phyloP scores from a whole-genome alignment of 768 basidiomycete species.

The Tulasnella sp. region DNA sequence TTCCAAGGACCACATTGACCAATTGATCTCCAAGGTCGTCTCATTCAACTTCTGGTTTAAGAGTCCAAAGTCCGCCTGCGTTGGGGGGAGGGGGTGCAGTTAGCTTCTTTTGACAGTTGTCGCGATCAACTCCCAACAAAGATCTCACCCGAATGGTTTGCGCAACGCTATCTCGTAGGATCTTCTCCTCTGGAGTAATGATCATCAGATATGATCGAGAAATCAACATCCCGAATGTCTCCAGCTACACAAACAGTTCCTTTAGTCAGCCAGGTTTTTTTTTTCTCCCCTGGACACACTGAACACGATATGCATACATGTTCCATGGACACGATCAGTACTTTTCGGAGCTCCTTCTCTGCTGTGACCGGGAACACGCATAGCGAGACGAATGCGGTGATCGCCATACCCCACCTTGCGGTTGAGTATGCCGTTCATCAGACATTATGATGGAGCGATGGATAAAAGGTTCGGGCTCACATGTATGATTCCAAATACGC shows the following conservation, averaged over 20 bases:
- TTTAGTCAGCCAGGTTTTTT: no score
- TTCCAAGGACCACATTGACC: conserved; percentile 22
- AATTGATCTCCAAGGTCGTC: conserved; percentile 26
- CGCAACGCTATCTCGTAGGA: conserved; percentile 21
- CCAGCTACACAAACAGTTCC: conserved; percentile 13
- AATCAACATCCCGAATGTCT: conserved; percentile 16
- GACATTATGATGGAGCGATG: background rate
- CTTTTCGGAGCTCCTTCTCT: conserved; percentile 24
- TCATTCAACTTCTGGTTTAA: conserved; percentile 23
- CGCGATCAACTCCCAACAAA: background rate
- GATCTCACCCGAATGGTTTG: conserved; percentile 21
- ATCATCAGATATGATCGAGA: conserved; percentile 22
- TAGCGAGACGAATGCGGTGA: conserved; percentile 24
- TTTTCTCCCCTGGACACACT: no score
- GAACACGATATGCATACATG: conserved; percentile 22
- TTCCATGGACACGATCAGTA: conserved; percentile 23
- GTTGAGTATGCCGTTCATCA: background rate
- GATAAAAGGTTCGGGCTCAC: background rate
- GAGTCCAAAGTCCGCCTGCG: conserved; percentile 26
- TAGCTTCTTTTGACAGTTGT: background rate
- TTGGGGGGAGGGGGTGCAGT: background rate
- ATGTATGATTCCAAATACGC: conserved; percentile 24
- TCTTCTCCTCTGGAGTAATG: conserved; percentile 24
- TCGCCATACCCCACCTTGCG: conserved; percentile 24
- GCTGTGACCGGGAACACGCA: conserved; percentile 23